Evolutionary conservation across 192 early-diverging fungal genomes (phyloP).

Genomic region (Coemansia sp.): DNA sequence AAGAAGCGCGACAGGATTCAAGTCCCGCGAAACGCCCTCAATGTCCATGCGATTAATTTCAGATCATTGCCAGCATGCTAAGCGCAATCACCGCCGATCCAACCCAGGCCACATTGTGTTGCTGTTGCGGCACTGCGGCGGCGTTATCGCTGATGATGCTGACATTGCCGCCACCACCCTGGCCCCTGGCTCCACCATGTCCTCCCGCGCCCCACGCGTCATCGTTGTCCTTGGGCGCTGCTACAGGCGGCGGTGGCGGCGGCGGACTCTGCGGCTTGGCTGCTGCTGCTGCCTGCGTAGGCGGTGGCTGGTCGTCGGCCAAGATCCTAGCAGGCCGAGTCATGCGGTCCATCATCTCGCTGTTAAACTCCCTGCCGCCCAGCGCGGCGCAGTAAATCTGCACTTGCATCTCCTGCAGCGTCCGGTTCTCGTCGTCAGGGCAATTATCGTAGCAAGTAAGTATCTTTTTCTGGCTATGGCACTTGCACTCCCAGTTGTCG

Average conservation of each 20-base stretch:
- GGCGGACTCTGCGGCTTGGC: slow-evolving; percentile 6
- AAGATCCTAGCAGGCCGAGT: slow-evolving; percentile 36
- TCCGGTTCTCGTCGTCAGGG: slow-evolving; percentile 53
- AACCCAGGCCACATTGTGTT: not conserved
- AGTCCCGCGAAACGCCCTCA: no score
- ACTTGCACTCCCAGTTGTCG: slow-evolving; percentile 57
- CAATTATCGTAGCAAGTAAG: slow-evolving; percentile 58
- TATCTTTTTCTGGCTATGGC: slow-evolving; percentile 52
- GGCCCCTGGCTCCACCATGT: not conserved
- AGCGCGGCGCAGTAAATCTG: slow-evolving; percentile 49
- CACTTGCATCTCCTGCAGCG: slow-evolving; percentile 57
- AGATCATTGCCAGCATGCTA: not conserved
- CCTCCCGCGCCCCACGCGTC: not conserved
- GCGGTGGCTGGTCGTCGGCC: slow-evolving; percentile 27
- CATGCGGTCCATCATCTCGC: slow-evolving; percentile 49
- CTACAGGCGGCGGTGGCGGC: slow-evolving; percentile 5
- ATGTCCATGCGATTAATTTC: no score
- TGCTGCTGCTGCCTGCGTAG: not conserved
- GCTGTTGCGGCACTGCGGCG: slow-evolving; percentile 5
- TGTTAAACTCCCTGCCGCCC: slow-evolving; percentile 42
- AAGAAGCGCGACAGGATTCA: no score
- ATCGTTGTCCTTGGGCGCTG: not conserved
- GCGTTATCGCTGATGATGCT: slow-evolving; percentile 31
- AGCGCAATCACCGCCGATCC: not conserved
- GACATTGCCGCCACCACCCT: slow-evolving; percentile 9